phyloP scores from a whole-genome alignment of 768 basidiomycete genomes.

The Lactarius quietus region DNA sequence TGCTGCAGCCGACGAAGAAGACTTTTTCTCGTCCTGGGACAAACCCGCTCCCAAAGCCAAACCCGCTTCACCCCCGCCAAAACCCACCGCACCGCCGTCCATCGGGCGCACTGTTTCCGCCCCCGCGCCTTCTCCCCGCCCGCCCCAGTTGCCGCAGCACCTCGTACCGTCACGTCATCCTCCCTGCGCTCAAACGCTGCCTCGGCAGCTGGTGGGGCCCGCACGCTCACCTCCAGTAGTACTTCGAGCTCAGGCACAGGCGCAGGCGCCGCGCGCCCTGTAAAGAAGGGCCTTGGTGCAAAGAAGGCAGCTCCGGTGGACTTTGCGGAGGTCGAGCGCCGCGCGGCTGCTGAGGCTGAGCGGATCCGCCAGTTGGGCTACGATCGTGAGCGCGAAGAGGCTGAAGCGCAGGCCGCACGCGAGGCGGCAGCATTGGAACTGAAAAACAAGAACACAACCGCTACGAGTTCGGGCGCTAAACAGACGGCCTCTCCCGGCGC shows the following conservation, averaged over 20 bases:
- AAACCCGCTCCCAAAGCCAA: constrained; percentile 54
- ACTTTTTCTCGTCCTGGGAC: constrained; percentile 98
- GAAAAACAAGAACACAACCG: constrained; percentile 36
- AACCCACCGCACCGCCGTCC: constrained; percentile 15
- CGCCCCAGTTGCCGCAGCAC: constrained; percentile 39
- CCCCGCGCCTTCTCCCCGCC: background rate
- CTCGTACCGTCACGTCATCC: constrained; percentile 66
- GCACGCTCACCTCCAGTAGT: constrained; percentile 40
- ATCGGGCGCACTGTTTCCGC: constrained; percentile 24
- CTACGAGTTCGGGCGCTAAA: constrained; percentile 32
- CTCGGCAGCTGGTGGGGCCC: constrained; percentile 41
- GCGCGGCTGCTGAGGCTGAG: constrained; percentile 89
- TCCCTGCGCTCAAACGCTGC: constrained; percentile 49
- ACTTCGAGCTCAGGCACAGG: constrained; percentile 31
- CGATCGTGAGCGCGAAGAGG: constrained; percentile 79
- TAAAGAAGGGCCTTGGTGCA: constrained; percentile 79
- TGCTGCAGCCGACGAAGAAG: constrained; percentile 59
- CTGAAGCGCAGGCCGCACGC: constrained; percentile 68
- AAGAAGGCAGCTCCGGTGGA: constrained; percentile 82
- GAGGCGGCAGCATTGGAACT: constrained; percentile 51
- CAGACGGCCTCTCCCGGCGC: constrained; percentile 36
- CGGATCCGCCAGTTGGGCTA: constrained; percentile 90
- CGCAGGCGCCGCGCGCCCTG: constrained; percentile 52
- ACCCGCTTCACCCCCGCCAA: constrained; percentile 27
- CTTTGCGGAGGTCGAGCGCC: constrained; percentile 91